phyloP scores from a whole-genome alignment of 306 rosid genomes.

The Biancaea sappan region DNA sequence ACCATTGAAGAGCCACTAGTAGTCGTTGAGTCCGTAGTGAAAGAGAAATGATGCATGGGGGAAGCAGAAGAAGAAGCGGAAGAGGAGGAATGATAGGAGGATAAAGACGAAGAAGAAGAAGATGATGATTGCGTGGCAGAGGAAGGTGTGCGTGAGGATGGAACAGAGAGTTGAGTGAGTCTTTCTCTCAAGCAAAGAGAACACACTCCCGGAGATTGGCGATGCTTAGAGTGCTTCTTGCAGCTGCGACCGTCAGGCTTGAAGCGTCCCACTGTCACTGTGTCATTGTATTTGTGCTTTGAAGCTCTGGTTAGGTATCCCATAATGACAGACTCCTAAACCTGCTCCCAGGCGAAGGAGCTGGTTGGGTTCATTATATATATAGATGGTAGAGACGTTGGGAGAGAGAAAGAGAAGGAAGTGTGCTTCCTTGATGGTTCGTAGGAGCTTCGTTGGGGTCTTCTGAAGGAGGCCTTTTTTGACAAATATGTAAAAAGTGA shows the following conservation, averaged over 20 bases:
- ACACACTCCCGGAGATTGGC: conserved; percentile 85
- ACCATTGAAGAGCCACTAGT: neutral
- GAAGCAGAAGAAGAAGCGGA: conserved; percentile 55
- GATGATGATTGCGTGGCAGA: conserved; percentile 22
- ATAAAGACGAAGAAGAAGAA: conserved; percentile 48
- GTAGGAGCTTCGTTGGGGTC: conserved; percentile 45
- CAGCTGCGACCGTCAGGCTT: conserved; percentile 47
- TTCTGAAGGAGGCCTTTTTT: conserved; percentile 49
- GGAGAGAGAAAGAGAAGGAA: no score
- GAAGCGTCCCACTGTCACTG: conserved; percentile 32
- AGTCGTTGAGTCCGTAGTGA: neutral
- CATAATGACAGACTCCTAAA: conserved; percentile 39
- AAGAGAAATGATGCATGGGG: conserved; percentile 39
- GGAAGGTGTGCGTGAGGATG: conserved; percentile 9
- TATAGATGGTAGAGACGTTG: neutral
- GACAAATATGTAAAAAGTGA: conserved; percentile 49
- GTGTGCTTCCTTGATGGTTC: conserved; percentile 50
- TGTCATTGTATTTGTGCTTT: conserved; percentile 39
- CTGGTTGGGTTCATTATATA: conserved; percentile 15
- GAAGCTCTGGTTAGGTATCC: conserved; percentile 33
- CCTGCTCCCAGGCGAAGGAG: neutral
- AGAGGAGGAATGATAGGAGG: conserved; percentile 59
- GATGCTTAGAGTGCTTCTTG: conserved; percentile 82
- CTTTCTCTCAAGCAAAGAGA: conserved; percentile 69
- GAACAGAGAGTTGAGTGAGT: conserved; percentile 44